A percentile compares a stretch with the other conserved stretches of the same genome.
These are phyloP conservation scores for Phytophthora fragariae DNA, from an alignment of 352 stramenopile genomes.

Conservation along the genomic window DNA sequence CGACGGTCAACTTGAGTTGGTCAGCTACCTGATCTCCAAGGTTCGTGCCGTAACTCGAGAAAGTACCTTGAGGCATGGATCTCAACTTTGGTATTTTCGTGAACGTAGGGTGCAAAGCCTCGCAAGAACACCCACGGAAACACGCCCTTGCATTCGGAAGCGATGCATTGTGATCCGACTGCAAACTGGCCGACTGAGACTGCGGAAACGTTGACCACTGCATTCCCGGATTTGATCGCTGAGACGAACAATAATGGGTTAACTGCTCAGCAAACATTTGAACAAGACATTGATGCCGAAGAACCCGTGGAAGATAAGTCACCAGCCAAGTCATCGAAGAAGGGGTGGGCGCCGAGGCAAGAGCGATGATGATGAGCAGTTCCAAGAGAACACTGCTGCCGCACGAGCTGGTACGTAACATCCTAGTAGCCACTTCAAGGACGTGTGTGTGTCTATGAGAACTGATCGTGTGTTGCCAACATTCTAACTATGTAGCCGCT, in stretches of 20 bases:
- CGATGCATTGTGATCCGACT: conserved; percentile 74
- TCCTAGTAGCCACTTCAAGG: background rate
- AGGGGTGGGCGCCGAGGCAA: conserved; percentile 40
- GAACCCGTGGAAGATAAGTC: conserved; percentile 39
- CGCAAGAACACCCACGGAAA: conserved; percentile 66
- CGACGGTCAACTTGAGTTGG: conserved; percentile 50
- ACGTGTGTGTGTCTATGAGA: background rate
- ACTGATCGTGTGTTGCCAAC: background rate
- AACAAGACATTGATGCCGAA: conserved; percentile 69
- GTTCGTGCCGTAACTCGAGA: conserved; percentile 24
- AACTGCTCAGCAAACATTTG: conserved; percentile 71
- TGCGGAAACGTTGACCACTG: conserved; percentile 48
- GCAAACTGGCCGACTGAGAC: conserved; percentile 63
- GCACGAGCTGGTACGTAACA: conserved; percentile 58
- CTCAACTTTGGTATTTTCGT: background rate
- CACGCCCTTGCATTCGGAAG: conserved; percentile 75
- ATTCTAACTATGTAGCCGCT: conserved; percentile 44
- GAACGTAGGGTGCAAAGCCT: conserved; percentile 62
- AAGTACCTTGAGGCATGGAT: background rate
- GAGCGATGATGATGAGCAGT: conserved; percentile 38
- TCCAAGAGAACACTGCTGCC: conserved; percentile 54
- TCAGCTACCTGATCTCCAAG: conserved; percentile 70
- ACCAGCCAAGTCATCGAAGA: conserved; percentile 34
- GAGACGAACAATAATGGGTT: conserved; percentile 66
- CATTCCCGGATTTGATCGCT: conserved; percentile 62